phyloP scores from a whole-genome alignment of 2,329 filamentous ascomycete genomes.

The Pseudogymnoascus sp. region DNA sequence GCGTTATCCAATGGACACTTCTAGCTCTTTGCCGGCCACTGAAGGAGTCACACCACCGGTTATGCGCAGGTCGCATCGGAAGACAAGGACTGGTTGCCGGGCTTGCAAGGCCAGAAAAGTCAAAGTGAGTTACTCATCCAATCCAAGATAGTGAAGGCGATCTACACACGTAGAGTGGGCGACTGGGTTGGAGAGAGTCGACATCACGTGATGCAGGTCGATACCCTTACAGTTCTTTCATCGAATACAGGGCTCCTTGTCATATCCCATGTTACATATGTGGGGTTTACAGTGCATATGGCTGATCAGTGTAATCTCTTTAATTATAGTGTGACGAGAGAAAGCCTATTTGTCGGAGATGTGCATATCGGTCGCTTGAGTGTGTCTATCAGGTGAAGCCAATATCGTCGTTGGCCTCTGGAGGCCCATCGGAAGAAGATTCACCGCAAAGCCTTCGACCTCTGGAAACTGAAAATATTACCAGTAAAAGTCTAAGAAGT shows the following conservation, averaged over 20 bases:
- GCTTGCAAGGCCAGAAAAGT: constrained; percentile 36
- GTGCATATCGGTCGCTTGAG: constrained; percentile 33
- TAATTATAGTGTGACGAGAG: constrained; percentile 34
- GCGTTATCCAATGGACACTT: background rate
- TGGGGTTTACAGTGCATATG: background rate
- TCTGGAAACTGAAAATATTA: background rate
- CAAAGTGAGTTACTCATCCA: constrained; percentile 27
- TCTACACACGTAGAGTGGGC: background rate
- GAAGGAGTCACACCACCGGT: background rate
- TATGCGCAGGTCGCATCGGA: constrained; percentile 25
- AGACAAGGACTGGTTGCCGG: constrained; percentile 34
- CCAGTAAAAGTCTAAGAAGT: background rate
- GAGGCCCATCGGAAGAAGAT: constrained; percentile 11
- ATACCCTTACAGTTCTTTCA: background rate
- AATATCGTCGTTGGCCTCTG: constrained; percentile 10
- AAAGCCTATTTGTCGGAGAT: constrained; percentile 34
- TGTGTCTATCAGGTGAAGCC: constrained; percentile 30
- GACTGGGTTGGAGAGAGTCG: background rate
- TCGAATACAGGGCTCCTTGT: background rate
- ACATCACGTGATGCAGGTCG: background rate
- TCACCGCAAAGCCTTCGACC: constrained; percentile 5
- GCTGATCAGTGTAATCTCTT: background rate
- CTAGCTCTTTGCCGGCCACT: background rate
- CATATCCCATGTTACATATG: background rate
- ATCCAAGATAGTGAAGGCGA: background rate